phyloP scores from a whole-genome alignment of 495 filamentous ascomycete genomes.

The Podospora didyma region DNA sequence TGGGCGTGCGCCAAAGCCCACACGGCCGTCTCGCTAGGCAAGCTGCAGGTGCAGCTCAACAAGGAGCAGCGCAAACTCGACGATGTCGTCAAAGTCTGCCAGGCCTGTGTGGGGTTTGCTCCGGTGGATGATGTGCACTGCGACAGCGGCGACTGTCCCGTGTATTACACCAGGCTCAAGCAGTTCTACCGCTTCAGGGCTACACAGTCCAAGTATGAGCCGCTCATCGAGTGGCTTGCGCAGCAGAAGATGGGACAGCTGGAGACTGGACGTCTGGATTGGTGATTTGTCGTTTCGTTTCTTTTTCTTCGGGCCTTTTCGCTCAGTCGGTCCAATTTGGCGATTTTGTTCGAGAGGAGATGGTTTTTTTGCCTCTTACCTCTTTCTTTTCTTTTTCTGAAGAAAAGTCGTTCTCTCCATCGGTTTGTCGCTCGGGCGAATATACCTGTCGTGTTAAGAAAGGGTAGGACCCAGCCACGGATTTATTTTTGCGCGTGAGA shows the following conservation, averaged over 20 bases:
- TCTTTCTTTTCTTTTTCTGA: too few relatives aligned
- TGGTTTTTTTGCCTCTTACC: too few relatives aligned
- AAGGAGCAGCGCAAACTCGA: constrained; percentile 58
- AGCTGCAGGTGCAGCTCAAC: constrained; percentile 57
- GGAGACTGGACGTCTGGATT: too few relatives aligned
- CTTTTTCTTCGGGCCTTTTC: too few relatives aligned
- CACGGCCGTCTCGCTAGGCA: constrained; percentile 54
- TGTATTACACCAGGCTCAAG: constrained; percentile 83
- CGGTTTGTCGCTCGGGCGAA: too few relatives aligned
- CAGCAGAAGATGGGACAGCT: constrained; percentile 21
- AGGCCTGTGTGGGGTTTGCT: constrained; percentile 71
- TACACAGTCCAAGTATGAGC: constrained; percentile 50
- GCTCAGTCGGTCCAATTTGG: too few relatives aligned
- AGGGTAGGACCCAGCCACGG: too few relatives aligned
- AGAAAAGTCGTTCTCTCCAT: too few relatives aligned
- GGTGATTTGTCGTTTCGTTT: too few relatives aligned
- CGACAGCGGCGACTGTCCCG: constrained; percentile 87
- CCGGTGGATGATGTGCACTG: constrained; percentile 74
- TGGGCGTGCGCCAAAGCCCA: constrained; percentile 53
- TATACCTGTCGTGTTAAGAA: too few relatives aligned
- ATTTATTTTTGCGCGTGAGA: too few relatives aligned
- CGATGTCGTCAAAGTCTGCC: constrained; percentile 73
- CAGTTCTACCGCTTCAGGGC: constrained; percentile 58
- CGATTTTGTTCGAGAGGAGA: too few relatives aligned
- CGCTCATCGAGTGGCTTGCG: constrained; percentile 53